Evolutionary conservation across 306 rosid genomes (phyloP), one percentile per base, ranked within the genome.

Genomic region (Castanea mollissima): DNA sequence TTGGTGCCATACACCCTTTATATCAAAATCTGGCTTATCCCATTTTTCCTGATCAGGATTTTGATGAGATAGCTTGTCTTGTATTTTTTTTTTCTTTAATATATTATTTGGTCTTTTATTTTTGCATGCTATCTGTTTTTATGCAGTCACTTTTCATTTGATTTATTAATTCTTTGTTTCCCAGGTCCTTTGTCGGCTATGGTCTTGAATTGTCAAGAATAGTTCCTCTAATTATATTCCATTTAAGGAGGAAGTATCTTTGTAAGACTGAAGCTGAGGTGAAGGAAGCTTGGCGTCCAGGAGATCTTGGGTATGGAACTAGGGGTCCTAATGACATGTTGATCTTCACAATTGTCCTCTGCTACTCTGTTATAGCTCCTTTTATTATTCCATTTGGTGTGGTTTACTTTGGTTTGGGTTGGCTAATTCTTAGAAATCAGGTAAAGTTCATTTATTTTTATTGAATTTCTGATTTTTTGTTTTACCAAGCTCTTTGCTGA

Each of bases 381-480:
- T 57, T 93, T 20, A 89, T 92, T 52, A 62, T 96, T 83, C 97
- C 93, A 7, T 96, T 96, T 76, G 98, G 99, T 19, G 97, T 84
- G 54, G 57, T 88, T 16, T 93, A 91, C 83, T 93, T 96, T 44
- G 97, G 91, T 71, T 78, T 91, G 1, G 99, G 96, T 83, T 96
- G 99, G 99, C 96, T 96, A 58, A 21, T 96, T 76, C 93, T 96
- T 80, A 89, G 97, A 31, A 96, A 96, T 84, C 99, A 96, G 97
- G 99, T 96, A 69, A 82, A 44, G 34, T 68, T 73, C 51, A 67
- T 69, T 41, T 7, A 77, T 56, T 55, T 69, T 69, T 84, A 68
- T 62, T 35, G 8, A 14, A 15, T 44, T 5, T 67, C n/a, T 41
- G 44, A 27, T 25, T 38, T 21, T 41, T n/a, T 65, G 58, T 23